These are phyloP conservation scores for Neocucurbitaria cava DNA, from an alignment of 2,329 filamentous ascomycete genomes.

Conservation along the genomic window DNA sequence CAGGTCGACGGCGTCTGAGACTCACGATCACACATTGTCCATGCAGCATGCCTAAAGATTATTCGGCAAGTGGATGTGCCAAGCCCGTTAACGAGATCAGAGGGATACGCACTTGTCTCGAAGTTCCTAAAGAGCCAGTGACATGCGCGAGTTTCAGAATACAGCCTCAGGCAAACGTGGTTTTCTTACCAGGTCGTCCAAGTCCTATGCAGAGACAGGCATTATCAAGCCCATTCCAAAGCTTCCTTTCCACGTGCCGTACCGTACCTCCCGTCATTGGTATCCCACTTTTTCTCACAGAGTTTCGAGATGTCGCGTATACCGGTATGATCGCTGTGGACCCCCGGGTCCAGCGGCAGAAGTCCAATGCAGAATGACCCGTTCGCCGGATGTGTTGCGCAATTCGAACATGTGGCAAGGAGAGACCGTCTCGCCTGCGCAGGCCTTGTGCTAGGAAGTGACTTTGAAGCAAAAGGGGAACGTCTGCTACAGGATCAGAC, in stretches of 20 bases:
- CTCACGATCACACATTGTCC: not conserved
- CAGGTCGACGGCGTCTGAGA: not conserved
- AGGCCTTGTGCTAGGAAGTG: constrained; percentile 29
- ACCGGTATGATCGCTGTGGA: constrained; percentile 36
- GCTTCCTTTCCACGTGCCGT: constrained; percentile 26
- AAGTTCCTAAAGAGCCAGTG: constrained; percentile 43
- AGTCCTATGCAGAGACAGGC: constrained; percentile 10
- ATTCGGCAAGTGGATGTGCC: constrained; percentile 8
- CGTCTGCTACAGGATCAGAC: constrained; percentile 26
- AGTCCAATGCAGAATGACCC: constrained; percentile 23
- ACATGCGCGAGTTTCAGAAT: constrained; percentile 72
- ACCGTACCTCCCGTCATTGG: constrained; percentile 30
- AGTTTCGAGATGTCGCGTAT: constrained; percentile 42
- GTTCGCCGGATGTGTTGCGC: constrained; percentile 25
- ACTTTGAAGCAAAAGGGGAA: constrained; percentile 18
- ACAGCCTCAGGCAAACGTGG: constrained; percentile 49
- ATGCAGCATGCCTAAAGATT: not conserved
- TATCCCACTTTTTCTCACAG: constrained; percentile 22
- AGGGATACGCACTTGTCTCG: constrained; percentile 2
- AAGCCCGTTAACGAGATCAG: constrained; percentile 8
- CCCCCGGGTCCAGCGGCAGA: constrained; percentile 33
- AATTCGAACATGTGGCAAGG: constrained; percentile 24
- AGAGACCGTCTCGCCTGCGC: constrained; percentile 22
- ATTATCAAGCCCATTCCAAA: constrained; percentile 18
- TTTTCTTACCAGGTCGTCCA: constrained; percentile 7